These are phyloP conservation scores for Macadamia integrifolia DNA, from an alignment of 164 flowering plant species.

Conservation along the genomic window DNA sequence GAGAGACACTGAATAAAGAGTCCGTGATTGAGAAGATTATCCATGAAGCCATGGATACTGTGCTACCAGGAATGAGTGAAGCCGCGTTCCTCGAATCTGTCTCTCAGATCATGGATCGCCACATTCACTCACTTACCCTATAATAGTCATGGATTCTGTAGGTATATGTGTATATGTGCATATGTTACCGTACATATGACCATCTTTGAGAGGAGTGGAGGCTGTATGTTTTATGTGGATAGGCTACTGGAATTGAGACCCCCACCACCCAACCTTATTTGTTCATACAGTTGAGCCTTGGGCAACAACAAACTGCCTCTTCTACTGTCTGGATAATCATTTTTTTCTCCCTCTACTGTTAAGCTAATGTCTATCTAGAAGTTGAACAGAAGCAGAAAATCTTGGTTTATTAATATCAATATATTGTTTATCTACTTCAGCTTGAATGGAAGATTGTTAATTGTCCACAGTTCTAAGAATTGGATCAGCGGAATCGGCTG, in stretches of 20 bases:
- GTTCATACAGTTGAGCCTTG: neutral
- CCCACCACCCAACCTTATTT: neutral
- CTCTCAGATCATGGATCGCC: constrained; percentile 50
- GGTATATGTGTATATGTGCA: constrained; percentile 9
- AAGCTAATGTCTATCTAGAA: neutral
- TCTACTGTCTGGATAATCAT: neutral
- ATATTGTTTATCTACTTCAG: too few species aligned
- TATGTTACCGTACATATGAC: constrained; percentile 12
- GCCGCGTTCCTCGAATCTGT: constrained; percentile 51
- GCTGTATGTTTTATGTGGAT: neutral
- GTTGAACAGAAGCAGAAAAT: neutral
- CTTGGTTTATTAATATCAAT: too few species aligned
- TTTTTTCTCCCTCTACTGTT: neutral
- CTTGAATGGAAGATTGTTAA: too few species aligned
- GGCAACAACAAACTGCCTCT: neutral
- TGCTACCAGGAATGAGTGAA: constrained; percentile 54
- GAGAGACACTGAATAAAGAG: constrained; percentile 52
- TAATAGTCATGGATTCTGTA: constrained; percentile 5
- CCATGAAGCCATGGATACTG: constrained; percentile 42
- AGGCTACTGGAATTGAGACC: constrained; percentile 7
- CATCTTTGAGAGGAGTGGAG: constrained; percentile 7
- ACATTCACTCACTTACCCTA: constrained; percentile 32
- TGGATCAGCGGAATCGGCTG: too few species aligned
- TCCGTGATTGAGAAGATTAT: constrained; percentile 69
- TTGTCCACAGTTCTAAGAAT: too few species aligned